Base-by-base conservation (phyloP, 345 rosid species). In the Syzygium grande region DNA sequence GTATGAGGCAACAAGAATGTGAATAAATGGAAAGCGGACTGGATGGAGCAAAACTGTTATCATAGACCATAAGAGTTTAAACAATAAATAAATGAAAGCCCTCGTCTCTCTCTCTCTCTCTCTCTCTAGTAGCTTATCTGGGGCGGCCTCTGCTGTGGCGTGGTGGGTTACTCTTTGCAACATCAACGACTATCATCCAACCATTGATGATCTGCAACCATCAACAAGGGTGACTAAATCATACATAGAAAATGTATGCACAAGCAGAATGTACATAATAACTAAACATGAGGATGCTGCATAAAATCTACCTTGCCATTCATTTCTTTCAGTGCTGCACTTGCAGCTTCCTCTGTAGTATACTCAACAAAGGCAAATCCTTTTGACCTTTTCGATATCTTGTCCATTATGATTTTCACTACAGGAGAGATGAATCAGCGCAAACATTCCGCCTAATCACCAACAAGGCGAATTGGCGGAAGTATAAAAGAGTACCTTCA, bases 171-270 rank as follows among this genome's bases (percentile, higher is more conserved):
- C 84, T 89, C 93, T 94, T 96, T 85, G 97, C 99, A 79, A 96
- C 98, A 90, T 97, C 99, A 46, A 97, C 99, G 56, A 95, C 96
- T 88, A 97, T 97, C 99, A 97, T 94, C 99, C 99, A 97, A 52
- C 99, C 99, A 86, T 97, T 97, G 34, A 97, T 97, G 92, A 97
- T 97, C 99, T 97, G 94, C 89, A 58, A 84, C 68, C 65, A 87
- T 16, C n/a, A n/a, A 86, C n/a, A 55, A 84, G 63, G 49, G 9
- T 34, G 14, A 19, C 80, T 73, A 19, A 2, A 30, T 30, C 78
- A 65, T 65, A 41, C 22, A 2, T 15, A 8, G 22, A 68, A 34
- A 19, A 73, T 73, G 46, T 9, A 34, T 34, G 49, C 80, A 73
- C 14, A 73, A 73, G 46, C 80, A 73, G 1, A 5, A 34, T 0